Evolutionary conservation across 2,329 filamentous ascomycete species (phyloP), one percentile per base, ranked within the genome.

Genomic region (Neofusicoccum kwambonambiense): DNA sequence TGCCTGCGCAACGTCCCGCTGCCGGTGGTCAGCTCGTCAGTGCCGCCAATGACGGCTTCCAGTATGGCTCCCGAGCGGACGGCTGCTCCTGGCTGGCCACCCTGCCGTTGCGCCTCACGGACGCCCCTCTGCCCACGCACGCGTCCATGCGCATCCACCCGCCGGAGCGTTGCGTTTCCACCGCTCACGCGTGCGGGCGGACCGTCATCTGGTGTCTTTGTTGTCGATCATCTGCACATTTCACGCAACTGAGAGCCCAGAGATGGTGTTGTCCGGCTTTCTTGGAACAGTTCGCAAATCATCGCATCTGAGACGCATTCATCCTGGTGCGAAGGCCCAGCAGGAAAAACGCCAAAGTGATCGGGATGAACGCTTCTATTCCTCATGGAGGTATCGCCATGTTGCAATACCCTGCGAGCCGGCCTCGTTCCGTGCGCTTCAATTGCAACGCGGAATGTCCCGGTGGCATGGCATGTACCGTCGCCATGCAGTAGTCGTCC

Each of bases 1-100:
- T 31, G 42, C 56, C 56, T 60, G 56, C 56, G 31, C 56, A 37
- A 60, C 42, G 42, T 47, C 56, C 56, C 56, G 56, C 42, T 60
- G 56, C 56, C 56, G 42, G n/a, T 45, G n/a, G 56, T 22, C 42
- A 60, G 9, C 42, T 27, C 31, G 56, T 22, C 42, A 35, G n/a
- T 19, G 15, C 47, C 31, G 31, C 56, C 56, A 45, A 60, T 60
- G 19, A 60, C 31, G 56, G 12, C 42, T 12, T 37, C 12, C 5
- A 47, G 13, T 37, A 60, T 37, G 22, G 56, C 42, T 60, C 9
- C 42, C n/a, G 34, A 60, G 56, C 9, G 13, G 41, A 60, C 27
- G 39, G 52, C 52, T 57, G 39, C 15, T 42, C 37, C 15, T 41
- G 51, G 34, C 52, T 39, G 19, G 39, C 37, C 19, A 35, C 39